A percentile compares a stretch with the other conserved stretches of the same genome.
These are phyloP conservation scores for Tolypocladium sp. DNA, from an alignment of 2,329 filamentous ascomycete species.

Conservation along the genomic window DNA sequence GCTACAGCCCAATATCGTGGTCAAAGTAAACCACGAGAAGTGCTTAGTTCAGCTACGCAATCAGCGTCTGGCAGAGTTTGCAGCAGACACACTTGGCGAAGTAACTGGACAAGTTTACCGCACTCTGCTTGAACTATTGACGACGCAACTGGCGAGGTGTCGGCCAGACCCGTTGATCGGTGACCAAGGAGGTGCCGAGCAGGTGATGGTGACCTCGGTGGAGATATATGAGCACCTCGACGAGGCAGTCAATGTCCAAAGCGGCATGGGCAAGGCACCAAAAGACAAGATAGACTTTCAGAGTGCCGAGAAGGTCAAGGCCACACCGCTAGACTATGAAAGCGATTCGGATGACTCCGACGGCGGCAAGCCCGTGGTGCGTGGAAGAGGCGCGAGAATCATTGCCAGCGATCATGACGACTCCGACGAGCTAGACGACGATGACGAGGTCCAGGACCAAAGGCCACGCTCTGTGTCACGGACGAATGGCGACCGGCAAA, in stretches of 20 bases:
- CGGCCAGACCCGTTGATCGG: conserved; percentile 42
- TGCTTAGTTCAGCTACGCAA: conserved; percentile 77
- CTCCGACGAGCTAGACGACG: conserved; percentile 23
- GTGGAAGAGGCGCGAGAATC: conserved; percentile 4
- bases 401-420: conserved; percentile 20
- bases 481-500: conserved; percentile 26
- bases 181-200: conserved; percentile 17
- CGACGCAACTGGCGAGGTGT: conserved; percentile 59
- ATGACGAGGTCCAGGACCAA: conserved; percentile 8
- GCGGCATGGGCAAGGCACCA: conserved; percentile 47
- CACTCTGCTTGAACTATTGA: conserved; percentile 60
- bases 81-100: conserved; percentile 59
- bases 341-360: conserved; percentile 25
- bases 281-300: conserved; percentile 35
- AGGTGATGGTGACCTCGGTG: conserved; percentile 37
- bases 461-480: conserved; percentile 14
- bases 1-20: conserved; percentile 56
- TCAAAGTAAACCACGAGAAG: conserved; percentile 80
- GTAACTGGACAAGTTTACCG: conserved; percentile 73
- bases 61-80: conserved; percentile 64
- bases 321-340: conserved; percentile 21
- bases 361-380: conserved; percentile 12
- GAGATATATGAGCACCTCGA: conserved; percentile 48
- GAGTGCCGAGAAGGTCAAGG: conserved; percentile 39
- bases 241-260: conserved; percentile 41